Conservation (phyloP, 1,284 basidiomycete species). For the Apiotrichum porosum region DNA sequence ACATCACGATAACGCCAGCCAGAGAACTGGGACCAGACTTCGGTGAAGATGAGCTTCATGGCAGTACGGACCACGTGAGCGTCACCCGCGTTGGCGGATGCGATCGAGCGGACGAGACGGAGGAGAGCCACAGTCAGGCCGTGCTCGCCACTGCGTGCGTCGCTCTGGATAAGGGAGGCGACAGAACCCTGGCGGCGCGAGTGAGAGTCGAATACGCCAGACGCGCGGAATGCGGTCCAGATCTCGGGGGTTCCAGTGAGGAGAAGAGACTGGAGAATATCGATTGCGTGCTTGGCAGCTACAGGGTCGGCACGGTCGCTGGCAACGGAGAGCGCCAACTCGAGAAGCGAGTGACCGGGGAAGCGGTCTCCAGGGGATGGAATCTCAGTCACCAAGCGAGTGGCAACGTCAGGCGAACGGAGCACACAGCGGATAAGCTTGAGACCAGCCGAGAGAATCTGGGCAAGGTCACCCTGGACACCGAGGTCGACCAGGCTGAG, state of each 20-base stretch:
- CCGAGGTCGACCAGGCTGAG: slow-evolving; percentile 33
- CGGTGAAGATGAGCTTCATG: slow-evolving; percentile 29
- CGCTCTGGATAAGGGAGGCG: slow-evolving; percentile 26
- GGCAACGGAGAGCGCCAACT: slow-evolving; percentile 26
- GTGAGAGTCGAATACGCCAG: slow-evolving; percentile 35
- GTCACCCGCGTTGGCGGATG: slow-evolving; percentile 15
- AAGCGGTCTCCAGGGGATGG: slow-evolving; percentile 1
- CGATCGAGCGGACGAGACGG: slow-evolving; percentile 32
- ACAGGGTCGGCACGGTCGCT: slow-evolving; percentile 12
- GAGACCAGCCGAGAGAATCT: slow-evolving; percentile 28
- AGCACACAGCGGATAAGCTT: slow-evolving; percentile 27
- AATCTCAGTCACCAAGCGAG: background rate
- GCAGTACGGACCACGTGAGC: slow-evolving; percentile 29
- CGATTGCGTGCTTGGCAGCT: slow-evolving; percentile 25
- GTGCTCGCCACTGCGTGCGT: slow-evolving; percentile 31
- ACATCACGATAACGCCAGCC: slow-evolving; percentile 39
- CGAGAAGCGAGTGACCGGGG: slow-evolving; percentile 23
- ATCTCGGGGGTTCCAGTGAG: slow-evolving; percentile 22
- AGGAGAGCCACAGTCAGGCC: slow-evolving; percentile 30
- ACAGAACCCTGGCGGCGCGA: slow-evolving; percentile 28
- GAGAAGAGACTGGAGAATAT: slow-evolving; percentile 32
- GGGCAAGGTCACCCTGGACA: slow-evolving; percentile 18
- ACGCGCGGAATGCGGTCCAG: slow-evolving; percentile 31
- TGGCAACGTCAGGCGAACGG: slow-evolving; percentile 18
- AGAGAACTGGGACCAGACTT: slow-evolving; percentile 37